Base-by-base conservation (phyloP, 2,329 filamentous ascomycete species). In the Whalleya microplaca region DNA sequence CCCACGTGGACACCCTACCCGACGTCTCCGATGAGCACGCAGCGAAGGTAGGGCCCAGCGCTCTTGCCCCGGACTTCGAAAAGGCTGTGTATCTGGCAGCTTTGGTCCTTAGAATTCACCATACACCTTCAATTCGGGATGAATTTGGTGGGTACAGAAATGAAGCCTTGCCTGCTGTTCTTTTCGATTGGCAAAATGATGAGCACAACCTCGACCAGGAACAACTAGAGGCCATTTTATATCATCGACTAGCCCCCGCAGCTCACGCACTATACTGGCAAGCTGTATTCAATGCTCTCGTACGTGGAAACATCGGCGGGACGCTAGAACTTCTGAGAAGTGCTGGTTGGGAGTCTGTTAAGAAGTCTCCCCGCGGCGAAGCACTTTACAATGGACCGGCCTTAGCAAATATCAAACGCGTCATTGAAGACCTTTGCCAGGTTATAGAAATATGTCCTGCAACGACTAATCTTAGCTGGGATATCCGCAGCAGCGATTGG, bases 211-310 rank as follows among this genome's bases (percentile, higher is more conserved):
- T 88, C 21, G 90, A 90, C 65, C 81, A 82, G 1, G 81, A 85
- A 49, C 89, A 93, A 66, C 77, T 90, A 21, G 78, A 85, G 40
- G 79, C 86, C 3, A 66, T 97, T 21, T 77, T 84, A 59, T 79
- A 80, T 23, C 76, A 86, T 64, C 80, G 81, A 45, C 90, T 90
- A 0, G 90, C 90, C 56, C 91, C 92, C 20, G 89, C 91, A 1
- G 85, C 86, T 43, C 90, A 95, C 67, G 78, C 81, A 21, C 79
- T 89, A 37, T 98, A 92, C 74, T 98, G 94, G 94, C 90, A 93
- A 69, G 86, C 86, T 1, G 78, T 96, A n/a, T 90, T 88, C 65
- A 84, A 85, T 53, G 80, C 86, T 14, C 79, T 93, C 20, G 78
- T 96, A 21, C 89, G 92, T 45, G 94, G 93, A 42, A 87, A 89